Percentiles rank a stretch among this genome's conserved stretches.
These are phyloP conservation scores for Sherardia arvensis DNA, from an alignment of 257 asterid species.

Conservation along the genomic window DNA sequence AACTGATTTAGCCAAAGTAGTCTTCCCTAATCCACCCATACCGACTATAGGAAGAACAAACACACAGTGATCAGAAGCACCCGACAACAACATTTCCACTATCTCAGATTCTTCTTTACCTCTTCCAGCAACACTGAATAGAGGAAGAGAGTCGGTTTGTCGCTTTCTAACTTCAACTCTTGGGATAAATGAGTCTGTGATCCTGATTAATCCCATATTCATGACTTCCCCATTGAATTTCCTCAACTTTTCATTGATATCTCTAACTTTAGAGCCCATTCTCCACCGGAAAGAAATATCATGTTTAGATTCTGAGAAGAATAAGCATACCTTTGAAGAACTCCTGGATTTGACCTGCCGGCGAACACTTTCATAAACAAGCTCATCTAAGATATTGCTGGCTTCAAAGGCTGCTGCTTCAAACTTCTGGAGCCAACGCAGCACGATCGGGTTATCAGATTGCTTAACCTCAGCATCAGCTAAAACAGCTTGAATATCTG, in stretches of 20 bases:
- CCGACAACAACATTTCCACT: background rate
- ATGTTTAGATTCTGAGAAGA: constrained; percentile 1
- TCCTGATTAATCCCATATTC: background rate
- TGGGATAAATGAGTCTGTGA: background rate
- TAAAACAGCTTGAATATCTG: background rate
- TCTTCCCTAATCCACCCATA: constrained; percentile 1
- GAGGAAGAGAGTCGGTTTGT: background rate
- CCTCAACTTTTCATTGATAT: background rate
- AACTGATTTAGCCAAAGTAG: background rate
- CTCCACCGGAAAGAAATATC: background rate
- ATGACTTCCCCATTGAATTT: background rate
- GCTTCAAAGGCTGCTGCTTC: background rate
- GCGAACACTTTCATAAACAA: background rate
- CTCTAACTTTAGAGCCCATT: background rate
- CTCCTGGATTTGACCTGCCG: background rate
- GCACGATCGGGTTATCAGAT: background rate
- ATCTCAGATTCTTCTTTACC: background rate
- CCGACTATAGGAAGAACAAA: constrained; percentile 3
- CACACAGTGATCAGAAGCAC: background rate
- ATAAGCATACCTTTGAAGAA: background rate
- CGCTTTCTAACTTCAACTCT: background rate
- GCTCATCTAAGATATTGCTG: background rate
- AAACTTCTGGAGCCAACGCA: background rate
- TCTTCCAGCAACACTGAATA: background rate
- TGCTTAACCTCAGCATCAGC: background rate